A percentile compares a stretch with the other conserved stretches of the same genome.
These are phyloP conservation scores for Cyclospora cayetanensis DNA, from an alignment of 169 alveolate species.

Conservation along the genomic window DNA sequence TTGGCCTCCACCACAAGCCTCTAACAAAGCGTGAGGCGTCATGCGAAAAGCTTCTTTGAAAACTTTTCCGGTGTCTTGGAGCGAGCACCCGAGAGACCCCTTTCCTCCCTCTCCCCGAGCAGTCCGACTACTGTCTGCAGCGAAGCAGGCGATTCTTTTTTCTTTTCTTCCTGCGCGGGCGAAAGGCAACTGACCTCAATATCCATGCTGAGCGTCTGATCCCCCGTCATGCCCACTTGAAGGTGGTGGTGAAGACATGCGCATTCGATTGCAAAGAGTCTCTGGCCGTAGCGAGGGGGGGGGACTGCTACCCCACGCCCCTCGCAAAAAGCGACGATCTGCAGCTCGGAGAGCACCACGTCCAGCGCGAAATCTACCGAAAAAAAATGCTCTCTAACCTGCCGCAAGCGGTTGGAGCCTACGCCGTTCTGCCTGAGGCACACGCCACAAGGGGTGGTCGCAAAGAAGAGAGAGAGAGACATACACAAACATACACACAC, in stretches of 20 bases:
- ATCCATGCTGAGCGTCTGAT: slow-evolving; percentile 39
- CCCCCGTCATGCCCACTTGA: not conserved
- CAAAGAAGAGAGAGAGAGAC: not conserved
- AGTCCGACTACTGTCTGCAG: no score
- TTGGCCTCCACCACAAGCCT: no score
- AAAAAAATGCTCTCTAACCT: slow-evolving; percentile 9
- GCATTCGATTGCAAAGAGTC: slow-evolving; percentile 6
- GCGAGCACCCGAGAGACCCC: no score
- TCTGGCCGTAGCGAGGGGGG: slow-evolving; percentile 27
- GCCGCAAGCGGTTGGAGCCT: slow-evolving; percentile 1
- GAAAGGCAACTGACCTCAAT: not conserved
- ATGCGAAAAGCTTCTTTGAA: no score
- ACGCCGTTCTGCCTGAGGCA: slow-evolving; percentile 43
- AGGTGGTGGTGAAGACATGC: slow-evolving; percentile 34
- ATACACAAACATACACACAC: not conserved
- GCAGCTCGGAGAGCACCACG: not conserved
- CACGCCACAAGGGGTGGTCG: not conserved
- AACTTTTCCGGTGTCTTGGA: no score
- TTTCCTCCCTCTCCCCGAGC: no score
- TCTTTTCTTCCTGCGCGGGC: no score
- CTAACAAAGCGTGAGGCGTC: no score
- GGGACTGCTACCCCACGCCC: slow-evolving; percentile 46
- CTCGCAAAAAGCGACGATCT: not conserved
- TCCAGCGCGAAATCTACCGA: slow-evolving; percentile 12
- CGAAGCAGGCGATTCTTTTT: no score